Evolutionary conservation across 768 basidiomycete genomes (phyloP), one percentile per base, ranked within the genome.

Genomic region (Cystobasidium tubakii): DNA sequence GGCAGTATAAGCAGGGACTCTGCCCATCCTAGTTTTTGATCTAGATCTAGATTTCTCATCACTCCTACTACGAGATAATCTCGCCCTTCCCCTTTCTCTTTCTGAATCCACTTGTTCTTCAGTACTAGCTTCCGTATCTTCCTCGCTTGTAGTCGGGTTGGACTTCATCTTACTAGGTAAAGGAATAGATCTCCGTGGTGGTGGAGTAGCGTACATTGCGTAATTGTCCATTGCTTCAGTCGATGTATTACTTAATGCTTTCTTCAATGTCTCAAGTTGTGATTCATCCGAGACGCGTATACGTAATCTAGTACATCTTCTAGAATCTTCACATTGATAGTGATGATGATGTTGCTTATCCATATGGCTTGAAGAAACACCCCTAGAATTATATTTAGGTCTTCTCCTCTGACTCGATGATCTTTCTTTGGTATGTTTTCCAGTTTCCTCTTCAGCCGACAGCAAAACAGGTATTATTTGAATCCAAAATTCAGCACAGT

Each of bases 401-500:
- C 57, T 60, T 60, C 33, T 60, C 57, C 29, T 27, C 29, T 60
- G 57, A 60, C 57, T 60, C 6, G 57, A 60, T 12, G 57, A 60
- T 60, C 57, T 60, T 15, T 60, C 57, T 60, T 60, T 34, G 4
- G 57, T 12, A 60, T 27, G 33, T 27, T 12, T 27, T 27, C 23
- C 57, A 29, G 10, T 60, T 9, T 34, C 23, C 23, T 60, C 4
- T 27, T 12, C 57, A 15, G 25, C 57, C 57, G 63, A 42, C 31
- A 31, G 44, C 7, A 36, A 57, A 33, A 71, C 55, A 23, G 69
- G 69, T 15, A 71, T 60, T 4, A 60, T 60, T 55, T 71, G 69
- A n/a, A 71, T 36, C 69, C 69, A 71, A 36, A 71, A 71, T 55
- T 71, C 69, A 25, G 54, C 25, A 12, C 53, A 27, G 3, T 53